Evolutionary conservation across 1,284 basidiomycete genomes (phyloP).

Genomic region (Tremellales sp.): DNA sequence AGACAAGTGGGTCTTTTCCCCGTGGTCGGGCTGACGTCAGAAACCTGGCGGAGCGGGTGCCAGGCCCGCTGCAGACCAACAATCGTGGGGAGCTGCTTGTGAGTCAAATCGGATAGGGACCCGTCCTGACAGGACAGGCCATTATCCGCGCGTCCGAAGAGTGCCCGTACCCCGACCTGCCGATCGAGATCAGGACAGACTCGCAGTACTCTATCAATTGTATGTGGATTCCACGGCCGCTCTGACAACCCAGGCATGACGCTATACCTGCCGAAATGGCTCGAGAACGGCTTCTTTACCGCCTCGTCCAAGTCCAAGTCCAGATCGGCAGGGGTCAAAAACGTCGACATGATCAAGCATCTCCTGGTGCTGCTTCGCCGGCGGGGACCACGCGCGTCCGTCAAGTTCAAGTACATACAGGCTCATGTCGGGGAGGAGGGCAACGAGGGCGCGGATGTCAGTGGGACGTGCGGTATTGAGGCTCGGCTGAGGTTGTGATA

Average conservation of each 20-base stretch:
- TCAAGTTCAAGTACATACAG: conserved; percentile 44
- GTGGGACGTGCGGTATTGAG: conserved; percentile 14
- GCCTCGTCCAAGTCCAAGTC: background rate
- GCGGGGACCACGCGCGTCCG: conserved; percentile 16
- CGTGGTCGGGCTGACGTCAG: too few relatives aligned
- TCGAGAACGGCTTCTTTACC: conserved; percentile 35
- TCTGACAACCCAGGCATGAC: conserved; percentile 36
- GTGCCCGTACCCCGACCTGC: conserved; percentile 43
- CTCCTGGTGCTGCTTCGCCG: conserved; percentile 41
- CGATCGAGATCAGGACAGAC: conserved; percentile 49
- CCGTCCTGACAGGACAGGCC: conserved; percentile 26
- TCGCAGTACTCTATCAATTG: conserved; percentile 48
- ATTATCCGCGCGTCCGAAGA: conserved; percentile 47
- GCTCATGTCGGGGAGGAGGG: conserved; percentile 43
- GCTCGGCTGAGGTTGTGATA: conserved; percentile 9
- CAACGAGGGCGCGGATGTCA: conserved; percentile 48
- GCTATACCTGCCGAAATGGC: conserved; percentile 45
- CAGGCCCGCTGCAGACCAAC: conserved; percentile 47
- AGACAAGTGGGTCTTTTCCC: too few relatives aligned
- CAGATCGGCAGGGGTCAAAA: conserved; percentile 34
- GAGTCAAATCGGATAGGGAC: conserved; percentile 7
- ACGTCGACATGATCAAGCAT: conserved; percentile 47
- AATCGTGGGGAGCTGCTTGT: conserved; percentile 50
- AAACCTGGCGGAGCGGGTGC: conserved; percentile 44
- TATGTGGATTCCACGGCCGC: conserved; percentile 15